A percentile compares a stretch with the other conserved stretches of the same genome.
Evolutionary conservation across 257 asterid species (phyloP).

Genomic region (Verbena officinalis): DNA sequence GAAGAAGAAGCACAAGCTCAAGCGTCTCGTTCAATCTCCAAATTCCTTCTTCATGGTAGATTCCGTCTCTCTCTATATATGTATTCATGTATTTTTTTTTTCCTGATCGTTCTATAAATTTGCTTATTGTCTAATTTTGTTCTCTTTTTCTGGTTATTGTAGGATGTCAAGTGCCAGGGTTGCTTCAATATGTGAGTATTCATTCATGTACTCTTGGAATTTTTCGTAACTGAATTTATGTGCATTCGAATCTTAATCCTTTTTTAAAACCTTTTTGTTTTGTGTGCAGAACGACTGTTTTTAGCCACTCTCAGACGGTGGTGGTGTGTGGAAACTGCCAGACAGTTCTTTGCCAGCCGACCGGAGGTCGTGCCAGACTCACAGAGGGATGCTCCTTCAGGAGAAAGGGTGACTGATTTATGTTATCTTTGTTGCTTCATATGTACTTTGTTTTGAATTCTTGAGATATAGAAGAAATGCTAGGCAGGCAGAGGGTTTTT

Average conservation of each 20-base stretch:
- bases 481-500: background rate
- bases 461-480: background rate
- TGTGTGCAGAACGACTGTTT: slow-evolving; percentile 55
- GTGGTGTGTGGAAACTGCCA: slow-evolving; percentile 65
- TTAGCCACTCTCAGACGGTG: slow-evolving; percentile 58
- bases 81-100: background rate
- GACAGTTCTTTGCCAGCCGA: slow-evolving; percentile 66
- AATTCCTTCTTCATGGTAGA: slow-evolving; percentile 58
- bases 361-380: slow-evolving; percentile 68
- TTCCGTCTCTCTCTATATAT: too few relatives aligned
- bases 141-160: background rate
- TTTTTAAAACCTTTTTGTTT: background rate
- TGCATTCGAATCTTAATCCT: too few relatives aligned
- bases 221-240: background rate
- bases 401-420: slow-evolving; percentile 61
- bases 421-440: background rate
- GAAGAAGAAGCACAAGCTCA: slow-evolving; percentile 81
- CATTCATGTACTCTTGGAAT: too few relatives aligned
- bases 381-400: slow-evolving; percentile 81
- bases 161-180: slow-evolving; percentile 72
- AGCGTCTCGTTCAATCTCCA: slow-evolving; percentile 63
- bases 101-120: background rate
- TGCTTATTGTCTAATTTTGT: background rate
- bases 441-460: background rate
- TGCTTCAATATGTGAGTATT: slow-evolving; percentile 65